These are phyloP conservation scores for Tetratostichococcus sp. DNA, from an alignment of 139 green algal genomes.

Conservation along the genomic window DNA sequence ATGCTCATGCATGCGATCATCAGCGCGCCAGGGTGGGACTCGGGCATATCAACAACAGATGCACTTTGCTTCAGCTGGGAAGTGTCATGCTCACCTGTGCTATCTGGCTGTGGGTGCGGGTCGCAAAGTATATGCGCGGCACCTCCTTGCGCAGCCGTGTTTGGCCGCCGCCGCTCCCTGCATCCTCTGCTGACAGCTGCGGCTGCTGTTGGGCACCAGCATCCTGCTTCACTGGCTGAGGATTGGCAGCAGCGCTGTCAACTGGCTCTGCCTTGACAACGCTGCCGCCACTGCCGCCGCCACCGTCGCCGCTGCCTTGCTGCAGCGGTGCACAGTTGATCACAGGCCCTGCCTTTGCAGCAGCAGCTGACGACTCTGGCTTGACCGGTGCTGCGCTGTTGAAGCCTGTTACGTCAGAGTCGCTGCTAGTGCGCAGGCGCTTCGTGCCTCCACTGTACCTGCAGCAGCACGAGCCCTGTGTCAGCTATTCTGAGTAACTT, in stretches of 20 bases:
- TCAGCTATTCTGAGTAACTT: too few species aligned
- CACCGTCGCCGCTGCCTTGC: neutral
- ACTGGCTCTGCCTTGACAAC: neutral
- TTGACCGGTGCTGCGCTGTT: neutral
- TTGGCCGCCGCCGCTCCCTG: too few species aligned
- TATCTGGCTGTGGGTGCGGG: slow-evolving; percentile 92
- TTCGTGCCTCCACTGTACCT: neutral
- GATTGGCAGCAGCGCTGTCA: neutral
- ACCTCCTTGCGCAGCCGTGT: slow-evolving; percentile 1
- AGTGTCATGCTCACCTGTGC: slow-evolving; percentile 57
- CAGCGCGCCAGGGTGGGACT: too few species aligned
- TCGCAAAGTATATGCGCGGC: slow-evolving; percentile 77
- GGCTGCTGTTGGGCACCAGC: neutral
- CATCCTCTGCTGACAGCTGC: too few species aligned
- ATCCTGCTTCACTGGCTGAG: too few species aligned
- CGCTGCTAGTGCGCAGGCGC: too few species aligned
- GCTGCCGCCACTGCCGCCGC: neutral
- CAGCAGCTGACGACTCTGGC: neutral
- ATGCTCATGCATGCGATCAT: too few species aligned
- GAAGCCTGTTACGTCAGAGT: neutral
- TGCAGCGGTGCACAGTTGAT: too few species aligned
- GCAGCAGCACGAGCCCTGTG: too few species aligned
- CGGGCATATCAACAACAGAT: too few species aligned
- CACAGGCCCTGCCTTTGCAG: too few species aligned
- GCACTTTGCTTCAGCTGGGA: neutral